Base-by-base conservation (phyloP, 139 green algal species). In the Astrephomene gubernaculifera region DNA sequence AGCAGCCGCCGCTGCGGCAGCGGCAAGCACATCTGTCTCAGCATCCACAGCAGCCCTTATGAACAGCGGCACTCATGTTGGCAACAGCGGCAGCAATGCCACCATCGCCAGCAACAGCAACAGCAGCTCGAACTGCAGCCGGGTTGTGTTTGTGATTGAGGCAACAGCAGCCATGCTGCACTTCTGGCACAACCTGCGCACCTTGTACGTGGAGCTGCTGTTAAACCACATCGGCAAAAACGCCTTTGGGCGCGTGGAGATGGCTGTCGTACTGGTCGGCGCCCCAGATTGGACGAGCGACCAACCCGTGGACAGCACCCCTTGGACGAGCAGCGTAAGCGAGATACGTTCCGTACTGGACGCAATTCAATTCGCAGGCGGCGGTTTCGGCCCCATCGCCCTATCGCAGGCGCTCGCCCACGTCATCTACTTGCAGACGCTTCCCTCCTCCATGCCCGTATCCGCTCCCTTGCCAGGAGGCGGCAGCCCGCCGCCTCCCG, bases 141-240 rank as follows among this genome's bases (percentile, higher is more conserved):
- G 82, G 0, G 71, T 87, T 19, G 71, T 82, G 22, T 80, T 87
- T 19, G 22, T 87, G 24, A 73, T 87, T 0, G 82, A 87, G 71
- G 61, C n/a, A 25, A 87, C 82, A 0, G 82, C 71, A 12, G 63
- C 71, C 9, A 87, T 82, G 82, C 21, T 31, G 1, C 60, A 65
- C 21, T 75, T 67, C 25, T 87, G 71, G 71, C 71, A 71, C 71
- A 78, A 76, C 43, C 29, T 80, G 29, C 70, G 82, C 0, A 39
- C 82, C 2, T 35, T 76, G 24, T 87, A 78, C 31, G 60, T 87
- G 4, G 82, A 87, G 82, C 71, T 61, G 70, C 71, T 87, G 24
- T 71, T 87, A 10, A 39, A 71, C 0, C 38, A 82, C 41, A 82
- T 87, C 54, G 82, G 82, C 70, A 82, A 72, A 31, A 60, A 43